Conservation (phyloP, 257 asterid species). For the Solanum medicagineum region DNA sequence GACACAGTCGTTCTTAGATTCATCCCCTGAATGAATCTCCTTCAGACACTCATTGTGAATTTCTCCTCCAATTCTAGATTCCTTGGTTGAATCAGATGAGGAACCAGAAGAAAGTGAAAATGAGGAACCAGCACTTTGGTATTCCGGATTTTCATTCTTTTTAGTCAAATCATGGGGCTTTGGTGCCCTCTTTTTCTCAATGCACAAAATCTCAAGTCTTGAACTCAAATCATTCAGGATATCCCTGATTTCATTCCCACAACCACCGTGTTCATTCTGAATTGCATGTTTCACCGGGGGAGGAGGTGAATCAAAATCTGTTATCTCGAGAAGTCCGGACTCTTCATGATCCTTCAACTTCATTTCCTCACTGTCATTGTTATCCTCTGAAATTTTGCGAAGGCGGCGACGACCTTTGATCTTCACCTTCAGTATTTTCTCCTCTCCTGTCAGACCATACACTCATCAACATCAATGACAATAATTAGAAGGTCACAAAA, state of each 20-base stretch:
- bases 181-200: conserved; percentile 53
- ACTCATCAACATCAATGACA: neutral
- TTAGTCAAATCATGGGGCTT: conserved; percentile 18
- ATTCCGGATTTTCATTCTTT: conserved; percentile 21
- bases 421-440: conserved; percentile 41
- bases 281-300: conserved; percentile 15
- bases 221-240: conserved; percentile 68
- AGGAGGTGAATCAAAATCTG: conserved; percentile 51
- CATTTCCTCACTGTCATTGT: conserved; percentile 5
- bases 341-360: conserved; percentile 15
- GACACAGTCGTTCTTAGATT: neutral
- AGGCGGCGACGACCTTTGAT: conserved; percentile 84
- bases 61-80: conserved; percentile 15
- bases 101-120: conserved; percentile 26
- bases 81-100: conserved; percentile 11
- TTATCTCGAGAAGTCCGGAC: conserved; percentile 17
- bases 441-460: conserved; percentile 25
- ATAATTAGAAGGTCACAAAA: neutral
- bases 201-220: conserved; percentile 62
- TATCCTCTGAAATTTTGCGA: conserved; percentile 43
- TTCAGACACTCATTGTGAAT: conserved; percentile 10
- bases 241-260: conserved; percentile 60
- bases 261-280: conserved; percentile 11
- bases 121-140: conserved; percentile 35
- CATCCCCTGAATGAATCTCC: conserved; percentile 6